Base-by-base conservation (phyloP, 2,329 filamentous ascomycete species). In the Trichoderma atroviride region DNA sequence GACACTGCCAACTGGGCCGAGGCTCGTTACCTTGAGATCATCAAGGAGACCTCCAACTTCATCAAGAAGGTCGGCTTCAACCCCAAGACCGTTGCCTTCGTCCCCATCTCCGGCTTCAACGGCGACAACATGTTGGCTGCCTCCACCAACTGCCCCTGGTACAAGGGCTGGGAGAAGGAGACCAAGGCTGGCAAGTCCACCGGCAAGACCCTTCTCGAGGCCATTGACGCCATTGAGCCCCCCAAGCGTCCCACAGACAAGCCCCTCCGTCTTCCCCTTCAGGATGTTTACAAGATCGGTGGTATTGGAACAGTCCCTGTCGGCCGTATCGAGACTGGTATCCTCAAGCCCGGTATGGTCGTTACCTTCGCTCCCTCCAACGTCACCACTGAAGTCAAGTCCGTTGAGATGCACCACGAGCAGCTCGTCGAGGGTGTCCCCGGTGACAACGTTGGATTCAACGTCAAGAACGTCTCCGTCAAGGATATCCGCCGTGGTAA, bases 11-110 rank as follows among this genome's bases (percentile, higher is more conserved):
- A 97, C 88, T 99, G 95, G 95, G 91, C 92, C 77, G 92, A 98
- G 92, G 87, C 90, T 75, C 95, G 96, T 88, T 98, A 87, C 93
- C 87, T 94, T 83, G 96, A 98, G 86, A 98, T 99, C 85, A 95
- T 98, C 91, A 98, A 98, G 94, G 96, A 99, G 91, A 97, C 94
- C 79, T 96, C 94, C 87, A 92, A 89, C 89, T 98, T 98, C 93
- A 97, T 99, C 93, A 99, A 98, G 95, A 98, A 99, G 94, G 95
- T 98, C 86, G 96, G 96, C 85, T 99, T 95, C 93, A 97, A 98
- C 93, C 95, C 96, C 88, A 98, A 98, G 93, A 84, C 87, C 79
- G 94, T 98, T 82, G 89, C 95, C 79, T 99, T 99, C 89, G 96
- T 99, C 82, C 96, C 96, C 83, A 98, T 99, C 92, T 98, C 96